A percentile compares a stretch with the other conserved stretches of the same genome.
Conservation (phyloP, 2,329 filamentous ascomycete genomes). For the Penicillium sp. region DNA sequence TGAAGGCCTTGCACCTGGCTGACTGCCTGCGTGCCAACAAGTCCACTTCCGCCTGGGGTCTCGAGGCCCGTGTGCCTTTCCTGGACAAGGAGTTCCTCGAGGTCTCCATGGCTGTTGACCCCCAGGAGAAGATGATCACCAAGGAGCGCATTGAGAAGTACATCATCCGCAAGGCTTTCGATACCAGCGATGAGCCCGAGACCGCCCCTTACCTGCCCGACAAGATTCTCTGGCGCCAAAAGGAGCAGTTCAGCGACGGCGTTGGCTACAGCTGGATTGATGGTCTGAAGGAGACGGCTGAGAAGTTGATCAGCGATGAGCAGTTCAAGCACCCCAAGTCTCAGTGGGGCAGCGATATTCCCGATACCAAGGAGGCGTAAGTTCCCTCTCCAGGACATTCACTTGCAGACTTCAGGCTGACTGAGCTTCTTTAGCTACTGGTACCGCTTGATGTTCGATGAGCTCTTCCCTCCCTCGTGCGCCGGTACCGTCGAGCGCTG, state of each 20-base stretch:
- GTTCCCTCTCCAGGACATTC: slow-evolving; percentile 32
- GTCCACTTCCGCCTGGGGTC: slow-evolving; percentile 95
- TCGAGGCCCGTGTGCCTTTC: slow-evolving; percentile 97
- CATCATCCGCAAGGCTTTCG: slow-evolving; percentile 96
- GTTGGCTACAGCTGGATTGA: slow-evolving; percentile 99
- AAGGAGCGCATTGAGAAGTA: slow-evolving; percentile 93
- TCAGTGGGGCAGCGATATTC: slow-evolving; percentile 91
- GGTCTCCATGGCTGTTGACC: slow-evolving; percentile 89
- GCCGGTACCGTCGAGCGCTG: slow-evolving; percentile 93
- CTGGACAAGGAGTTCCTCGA: slow-evolving; percentile 97
- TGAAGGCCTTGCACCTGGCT: slow-evolving; percentile 95
- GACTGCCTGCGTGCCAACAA: slow-evolving; percentile 99
- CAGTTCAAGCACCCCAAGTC: slow-evolving; percentile 98
- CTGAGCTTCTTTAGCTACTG: slow-evolving; percentile 65
- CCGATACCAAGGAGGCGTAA: slow-evolving; percentile 94
- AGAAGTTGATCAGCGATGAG: slow-evolving; percentile 87
- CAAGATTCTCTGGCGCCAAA: slow-evolving; percentile 95
- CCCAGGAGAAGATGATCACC: slow-evolving; percentile 92
- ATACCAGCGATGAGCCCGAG: slow-evolving; percentile 84
- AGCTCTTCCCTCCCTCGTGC: slow-evolving; percentile 92
- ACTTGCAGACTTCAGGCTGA: slow-evolving; percentile 15
- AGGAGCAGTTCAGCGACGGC: slow-evolving; percentile 99
- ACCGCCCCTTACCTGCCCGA: slow-evolving; percentile 86
- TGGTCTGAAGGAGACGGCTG: slow-evolving; percentile 90
- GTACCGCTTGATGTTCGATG: slow-evolving; percentile 98